Conservation (phyloP, 1,284 basidiomycete genomes). For the Tylopilus orsonianus region DNA sequence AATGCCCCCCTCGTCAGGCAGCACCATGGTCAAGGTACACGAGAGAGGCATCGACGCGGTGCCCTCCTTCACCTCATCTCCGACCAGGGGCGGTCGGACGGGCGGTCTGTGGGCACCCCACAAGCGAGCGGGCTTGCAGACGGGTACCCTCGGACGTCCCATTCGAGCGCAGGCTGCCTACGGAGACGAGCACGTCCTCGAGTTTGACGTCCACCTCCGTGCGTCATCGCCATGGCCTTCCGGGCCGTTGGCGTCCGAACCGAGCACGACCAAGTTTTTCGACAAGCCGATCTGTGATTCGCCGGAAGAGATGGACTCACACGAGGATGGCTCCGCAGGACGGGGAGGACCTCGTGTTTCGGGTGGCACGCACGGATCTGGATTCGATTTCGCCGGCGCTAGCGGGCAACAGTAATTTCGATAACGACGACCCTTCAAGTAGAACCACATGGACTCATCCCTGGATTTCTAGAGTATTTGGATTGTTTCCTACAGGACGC, state of each 20-base stretch:
- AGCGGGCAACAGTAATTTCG: not conserved
- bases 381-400: not conserved
- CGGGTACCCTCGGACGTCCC: not conserved
- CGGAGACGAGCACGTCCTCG: not conserved
- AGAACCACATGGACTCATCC: no score
- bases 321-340: not conserved
- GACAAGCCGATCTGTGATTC: constrained; percentile 24
- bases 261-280: constrained; percentile 6
- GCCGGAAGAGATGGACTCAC: constrained; percentile 16
- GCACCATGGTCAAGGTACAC: constrained; percentile 12
- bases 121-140: not conserved
- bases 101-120: not conserved
- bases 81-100: not conserved
- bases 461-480: no score
- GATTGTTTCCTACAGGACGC: no score
- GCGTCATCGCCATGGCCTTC: no score
- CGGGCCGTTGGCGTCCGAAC: constrained; percentile 1
- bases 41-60: constrained; percentile 18
- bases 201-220: no score
- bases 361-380: not conserved
- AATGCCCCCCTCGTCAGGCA: not conserved
- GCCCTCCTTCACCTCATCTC: constrained; percentile 14
- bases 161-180: not conserved
- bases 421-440: no score
- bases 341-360: not conserved